Conservation (phyloP, 2,329 filamentous ascomycete species). For the Botrytis galanthina region DNA sequence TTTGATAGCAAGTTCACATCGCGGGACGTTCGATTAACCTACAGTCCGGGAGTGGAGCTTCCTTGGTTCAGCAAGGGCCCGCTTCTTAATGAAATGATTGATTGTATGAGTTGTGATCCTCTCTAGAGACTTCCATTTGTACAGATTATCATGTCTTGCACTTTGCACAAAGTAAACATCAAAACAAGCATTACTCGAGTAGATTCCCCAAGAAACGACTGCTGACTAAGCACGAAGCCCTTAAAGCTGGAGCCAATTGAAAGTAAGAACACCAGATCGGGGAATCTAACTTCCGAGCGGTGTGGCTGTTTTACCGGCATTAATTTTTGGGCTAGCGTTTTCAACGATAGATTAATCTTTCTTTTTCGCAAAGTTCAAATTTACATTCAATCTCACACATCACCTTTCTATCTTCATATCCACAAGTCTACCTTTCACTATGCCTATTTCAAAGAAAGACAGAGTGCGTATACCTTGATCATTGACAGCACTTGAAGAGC, state of each 20-base stretch:
- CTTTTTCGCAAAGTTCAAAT: conserved; percentile 6
- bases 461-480: conserved; percentile 34
- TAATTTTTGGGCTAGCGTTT: conserved; percentile 2
- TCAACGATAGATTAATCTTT: background rate
- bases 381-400: background rate
- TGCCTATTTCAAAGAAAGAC: conserved; percentile 50
- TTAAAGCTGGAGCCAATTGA: background rate
- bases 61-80: background rate
- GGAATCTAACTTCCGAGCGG: background rate
- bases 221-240: background rate
- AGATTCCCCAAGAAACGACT: background rate
- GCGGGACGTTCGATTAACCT: background rate
- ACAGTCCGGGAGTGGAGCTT: background rate
- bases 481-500: background rate
- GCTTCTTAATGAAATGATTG: background rate
- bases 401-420: background rate
- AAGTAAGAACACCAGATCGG: too few relatives aligned
- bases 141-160: background rate
- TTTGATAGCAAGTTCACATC: background rate
- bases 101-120: background rate
- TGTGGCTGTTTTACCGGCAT: background rate
- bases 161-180: background rate
- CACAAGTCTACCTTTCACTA: conserved; percentile 2
- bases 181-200: background rate
- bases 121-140: background rate